Percentiles rank a stretch among this genome's conserved stretches.
These are phyloP conservation scores for Acacia pycnantha DNA, from an alignment of 331 rosid genomes.

Conservation along the genomic window DNA sequence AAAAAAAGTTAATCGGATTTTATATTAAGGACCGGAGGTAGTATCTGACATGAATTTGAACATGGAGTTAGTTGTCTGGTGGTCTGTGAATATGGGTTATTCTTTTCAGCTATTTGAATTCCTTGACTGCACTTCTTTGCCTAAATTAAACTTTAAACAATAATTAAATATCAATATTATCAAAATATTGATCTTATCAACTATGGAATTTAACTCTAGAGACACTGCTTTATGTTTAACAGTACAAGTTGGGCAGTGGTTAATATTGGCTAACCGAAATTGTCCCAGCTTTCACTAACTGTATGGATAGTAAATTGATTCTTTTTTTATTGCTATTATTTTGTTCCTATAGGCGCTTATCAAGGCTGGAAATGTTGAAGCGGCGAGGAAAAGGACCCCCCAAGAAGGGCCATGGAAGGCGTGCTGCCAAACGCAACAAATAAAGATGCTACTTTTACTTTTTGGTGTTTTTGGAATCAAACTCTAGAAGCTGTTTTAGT, in stretches of 20 bases:
- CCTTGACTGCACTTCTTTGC: not conserved
- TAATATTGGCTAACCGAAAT: not conserved
- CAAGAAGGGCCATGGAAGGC: constrained; percentile 93
- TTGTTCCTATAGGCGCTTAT: constrained; percentile 63
- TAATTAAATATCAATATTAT: not conserved
- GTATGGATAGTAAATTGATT: not conserved
- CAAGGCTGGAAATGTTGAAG: constrained; percentile 94
- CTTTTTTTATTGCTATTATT: not conserved
- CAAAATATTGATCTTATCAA: not conserved
- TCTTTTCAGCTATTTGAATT: not conserved
- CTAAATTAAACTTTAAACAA: not conserved
- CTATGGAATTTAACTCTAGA: not conserved
- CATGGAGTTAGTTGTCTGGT: not conserved
- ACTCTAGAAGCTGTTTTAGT: constrained; percentile 20
- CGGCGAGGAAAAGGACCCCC: constrained; percentile 98
- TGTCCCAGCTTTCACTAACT: not conserved
- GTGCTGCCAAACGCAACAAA: constrained; percentile 82
- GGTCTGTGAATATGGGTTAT: not conserved
- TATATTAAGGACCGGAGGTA: too few species aligned
- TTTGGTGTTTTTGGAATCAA: constrained; percentile 11
- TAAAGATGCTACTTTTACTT: constrained; percentile 37
- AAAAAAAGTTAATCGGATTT: too few species aligned
- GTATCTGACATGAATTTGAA: not conserved
- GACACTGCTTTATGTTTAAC: not conserved
- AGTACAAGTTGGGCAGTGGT: not conserved